Percentiles rank a stretch among this genome's conserved stretches.
These are phyloP conservation scores for Penicillium verhagenii DNA, from an alignment of 495 filamentous ascomycete species.

Conservation along the genomic window DNA sequence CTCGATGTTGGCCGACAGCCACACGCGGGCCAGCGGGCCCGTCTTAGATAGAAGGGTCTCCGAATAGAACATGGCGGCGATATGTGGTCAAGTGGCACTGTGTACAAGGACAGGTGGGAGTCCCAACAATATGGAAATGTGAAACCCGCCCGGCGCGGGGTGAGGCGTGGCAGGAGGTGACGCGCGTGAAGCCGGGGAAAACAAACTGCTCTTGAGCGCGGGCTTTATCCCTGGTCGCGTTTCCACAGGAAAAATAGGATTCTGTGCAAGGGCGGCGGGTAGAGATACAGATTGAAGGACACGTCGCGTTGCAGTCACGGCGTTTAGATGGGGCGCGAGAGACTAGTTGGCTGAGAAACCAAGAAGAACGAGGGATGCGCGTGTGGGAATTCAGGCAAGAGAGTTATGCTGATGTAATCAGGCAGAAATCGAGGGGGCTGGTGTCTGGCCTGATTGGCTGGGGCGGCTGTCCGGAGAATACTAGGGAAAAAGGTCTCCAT, in stretches of 20 bases:
- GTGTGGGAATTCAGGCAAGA: conserved; percentile 29
- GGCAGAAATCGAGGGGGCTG: conserved; percentile 24
- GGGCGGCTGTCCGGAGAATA: too few relatives aligned
- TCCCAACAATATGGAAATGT: conserved; percentile 16
- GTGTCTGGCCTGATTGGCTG: conserved; percentile 6
- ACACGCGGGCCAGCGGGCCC: conserved; percentile 94
- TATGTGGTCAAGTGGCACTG: conserved; percentile 5
- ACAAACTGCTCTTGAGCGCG: conserved; percentile 30
- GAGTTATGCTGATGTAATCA: conserved; percentile 22
- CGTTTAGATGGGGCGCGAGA: conserved; percentile 21
- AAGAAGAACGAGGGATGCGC: conserved; percentile 23
- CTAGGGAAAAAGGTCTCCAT: too few relatives aligned
- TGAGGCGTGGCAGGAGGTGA: conserved; percentile 37
- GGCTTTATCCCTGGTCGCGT: conserved; percentile 10
- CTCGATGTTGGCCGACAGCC: conserved; percentile 96
- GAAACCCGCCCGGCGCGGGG: conserved; percentile 42
- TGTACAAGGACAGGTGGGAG: conserved; percentile 9
- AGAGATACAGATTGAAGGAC: conserved; percentile 3
- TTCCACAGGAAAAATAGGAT: background rate
- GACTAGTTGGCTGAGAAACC: conserved; percentile 30
- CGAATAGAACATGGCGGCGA: conserved; percentile 88
- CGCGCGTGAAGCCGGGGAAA: conserved; percentile 38
- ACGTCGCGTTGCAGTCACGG: conserved; percentile 17
- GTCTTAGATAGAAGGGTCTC: conserved; percentile 95
- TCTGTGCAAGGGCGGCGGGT: background rate